A percentile compares a stretch with the other conserved stretches of the same genome.
phyloP scores from a whole-genome alignment of 2,329 filamentous ascomycete species.

The Penicillium hordei region DNA sequence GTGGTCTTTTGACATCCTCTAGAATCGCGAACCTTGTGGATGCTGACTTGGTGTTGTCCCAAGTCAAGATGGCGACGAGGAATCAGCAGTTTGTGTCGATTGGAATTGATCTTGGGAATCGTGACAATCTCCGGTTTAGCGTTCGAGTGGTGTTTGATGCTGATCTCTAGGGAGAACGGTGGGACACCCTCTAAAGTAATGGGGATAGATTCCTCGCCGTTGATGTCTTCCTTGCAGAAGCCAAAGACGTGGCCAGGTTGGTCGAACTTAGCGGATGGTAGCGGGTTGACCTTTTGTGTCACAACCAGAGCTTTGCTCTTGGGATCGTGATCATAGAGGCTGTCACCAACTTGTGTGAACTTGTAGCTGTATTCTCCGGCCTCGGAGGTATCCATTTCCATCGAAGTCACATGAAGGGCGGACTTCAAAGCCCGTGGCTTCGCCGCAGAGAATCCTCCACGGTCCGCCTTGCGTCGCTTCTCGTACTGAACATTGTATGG shows the following conservation, averaged over 20 bases:
- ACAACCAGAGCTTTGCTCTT: conserved; percentile 67
- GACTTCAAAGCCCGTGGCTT: conserved; percentile 73
- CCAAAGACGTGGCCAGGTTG: conserved; percentile 92
- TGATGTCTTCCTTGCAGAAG: conserved; percentile 83
- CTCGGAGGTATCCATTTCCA: conserved; percentile 82
- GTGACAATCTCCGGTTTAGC: conserved; percentile 76
- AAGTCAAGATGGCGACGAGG: conserved; percentile 81
- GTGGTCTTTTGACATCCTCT: conserved; percentile 81
- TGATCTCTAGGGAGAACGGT: conserved; percentile 87
- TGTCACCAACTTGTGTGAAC: conserved; percentile 79
- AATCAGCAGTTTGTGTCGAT: conserved; percentile 75
- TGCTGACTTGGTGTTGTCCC: conserved; percentile 84
- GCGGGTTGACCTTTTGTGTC: conserved; percentile 79
- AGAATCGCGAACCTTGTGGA: conserved; percentile 84
- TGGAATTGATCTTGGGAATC: conserved; percentile 74
- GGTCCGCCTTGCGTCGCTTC: conserved; percentile 68
- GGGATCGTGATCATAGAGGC: conserved; percentile 75
- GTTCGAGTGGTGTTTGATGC: conserved; percentile 86
- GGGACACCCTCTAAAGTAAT: conserved; percentile 78
- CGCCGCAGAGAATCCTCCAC: conserved; percentile 65
- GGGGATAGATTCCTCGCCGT: conserved; percentile 81
- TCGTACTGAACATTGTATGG: conserved; percentile 84
- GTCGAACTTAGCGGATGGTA: conserved; percentile 76
- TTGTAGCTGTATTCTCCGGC: conserved; percentile 83
- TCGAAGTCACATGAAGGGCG: conserved; percentile 70